phyloP scores from a whole-genome alignment of 306 rosid genomes.

The Sindora glabra region DNA sequence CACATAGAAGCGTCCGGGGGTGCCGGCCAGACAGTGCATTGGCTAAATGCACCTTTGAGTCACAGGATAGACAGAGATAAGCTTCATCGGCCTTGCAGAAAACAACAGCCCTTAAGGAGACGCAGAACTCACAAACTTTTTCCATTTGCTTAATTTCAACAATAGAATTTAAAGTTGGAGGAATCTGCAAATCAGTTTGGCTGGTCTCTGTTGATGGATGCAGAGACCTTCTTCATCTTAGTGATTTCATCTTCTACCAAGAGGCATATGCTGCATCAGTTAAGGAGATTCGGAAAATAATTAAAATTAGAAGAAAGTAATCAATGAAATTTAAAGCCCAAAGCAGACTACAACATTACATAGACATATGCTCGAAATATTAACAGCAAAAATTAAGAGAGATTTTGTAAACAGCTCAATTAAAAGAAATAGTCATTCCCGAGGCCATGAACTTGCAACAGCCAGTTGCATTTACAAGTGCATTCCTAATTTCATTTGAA shows the following conservation, averaged over 20 bases:
- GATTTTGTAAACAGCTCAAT: neutral
- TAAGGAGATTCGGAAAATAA: neutral
- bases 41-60: slow-evolving; percentile 82
- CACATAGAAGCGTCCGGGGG: slow-evolving; percentile 52
- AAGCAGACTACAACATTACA: neutral
- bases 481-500: too few species aligned
- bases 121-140: slow-evolving; percentile 78
- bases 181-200: slow-evolving; percentile 3
- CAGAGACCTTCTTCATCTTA: neutral
- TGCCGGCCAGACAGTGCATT: slow-evolving; percentile 70
- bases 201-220: neutral
- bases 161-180: slow-evolving; percentile 6
- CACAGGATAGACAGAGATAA: slow-evolving; percentile 79
- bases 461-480: too few species aligned
- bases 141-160: slow-evolving; percentile 48
- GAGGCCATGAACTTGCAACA: neutral
- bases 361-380: neutral
- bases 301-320: neutral
- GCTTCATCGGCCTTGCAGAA: slow-evolving; percentile 89
- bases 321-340: slow-evolving; percentile 7
- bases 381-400: neutral
- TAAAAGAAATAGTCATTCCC: neutral
- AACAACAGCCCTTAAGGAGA: slow-evolving; percentile 55
- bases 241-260: neutral
- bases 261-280: neutral